These are phyloP conservation scores for Lycium ferocissimum DNA, from an alignment of 257 asterid genomes.

Conservation along the genomic window DNA sequence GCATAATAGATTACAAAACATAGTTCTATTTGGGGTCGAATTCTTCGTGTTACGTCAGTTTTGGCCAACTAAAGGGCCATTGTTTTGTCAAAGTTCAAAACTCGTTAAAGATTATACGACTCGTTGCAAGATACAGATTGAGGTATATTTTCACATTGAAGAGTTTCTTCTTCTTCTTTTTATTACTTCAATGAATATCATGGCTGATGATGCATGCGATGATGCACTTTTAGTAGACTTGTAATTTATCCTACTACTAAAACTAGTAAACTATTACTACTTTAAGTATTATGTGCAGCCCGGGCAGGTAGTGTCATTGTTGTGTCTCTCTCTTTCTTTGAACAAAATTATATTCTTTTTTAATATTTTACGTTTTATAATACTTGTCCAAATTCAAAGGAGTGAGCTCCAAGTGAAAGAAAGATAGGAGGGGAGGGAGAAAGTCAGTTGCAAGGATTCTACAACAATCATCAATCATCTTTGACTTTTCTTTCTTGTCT, in stretches of 20 bases:
- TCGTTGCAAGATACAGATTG: not conserved
- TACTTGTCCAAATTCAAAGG: not conserved
- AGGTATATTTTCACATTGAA: slow-evolving; percentile 1
- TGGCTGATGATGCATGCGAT: slow-evolving; percentile 17
- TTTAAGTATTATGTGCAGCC: not conserved
- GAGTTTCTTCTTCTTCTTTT: not conserved
- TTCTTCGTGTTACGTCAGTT: slow-evolving; percentile 23
- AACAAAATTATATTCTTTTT: not conserved
- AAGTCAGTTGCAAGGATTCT: not conserved
- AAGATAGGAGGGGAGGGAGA: not conserved
- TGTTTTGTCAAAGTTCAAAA: not conserved
- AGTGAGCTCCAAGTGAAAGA: not conserved
- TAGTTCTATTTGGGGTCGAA: not conserved
- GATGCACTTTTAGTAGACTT: not conserved
- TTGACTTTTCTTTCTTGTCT: not conserved
- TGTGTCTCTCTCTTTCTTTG: not conserved
- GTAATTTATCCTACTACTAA: not conserved
- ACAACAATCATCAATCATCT: not conserved
- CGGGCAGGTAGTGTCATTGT: not conserved
- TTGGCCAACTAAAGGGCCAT: not conserved
- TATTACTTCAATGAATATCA: not conserved
- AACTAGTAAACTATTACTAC: not conserved
- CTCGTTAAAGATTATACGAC: not conserved
- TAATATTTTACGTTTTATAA: not conserved
- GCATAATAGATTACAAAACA: not conserved